Evolutionary conservation across 805 yeast species (phyloP).

Genomic region (Pichia deserticola): DNA sequence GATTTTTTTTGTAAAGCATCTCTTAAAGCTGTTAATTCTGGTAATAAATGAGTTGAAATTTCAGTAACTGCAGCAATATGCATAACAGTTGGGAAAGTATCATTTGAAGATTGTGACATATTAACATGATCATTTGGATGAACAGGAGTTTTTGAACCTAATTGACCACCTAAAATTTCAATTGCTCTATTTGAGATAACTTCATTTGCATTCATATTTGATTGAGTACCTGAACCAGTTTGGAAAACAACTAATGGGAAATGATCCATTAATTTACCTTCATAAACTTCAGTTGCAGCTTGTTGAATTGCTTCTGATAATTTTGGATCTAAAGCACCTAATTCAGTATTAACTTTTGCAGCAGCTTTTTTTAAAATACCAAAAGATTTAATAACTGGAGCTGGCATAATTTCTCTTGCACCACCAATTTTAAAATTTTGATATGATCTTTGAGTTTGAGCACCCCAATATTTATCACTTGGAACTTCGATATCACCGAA

Average conservation of each 20-base stretch:
- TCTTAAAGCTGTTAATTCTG: slow-evolving; percentile 71
- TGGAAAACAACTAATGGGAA: slow-evolving; percentile 98
- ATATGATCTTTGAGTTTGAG: slow-evolving; percentile 91
- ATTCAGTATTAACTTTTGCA: slow-evolving; percentile 77
- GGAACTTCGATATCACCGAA: slow-evolving; percentile 90
- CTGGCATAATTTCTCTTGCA: slow-evolving; percentile 80
- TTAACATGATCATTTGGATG: slow-evolving; percentile 99
- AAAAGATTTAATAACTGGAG: slow-evolving; percentile 83
- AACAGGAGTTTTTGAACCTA: slow-evolving; percentile 89
- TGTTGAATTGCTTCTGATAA: slow-evolving; percentile 76
- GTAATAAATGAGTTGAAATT: slow-evolving; percentile 66
- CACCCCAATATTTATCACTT: slow-evolving; percentile 89
- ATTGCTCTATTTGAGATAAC: slow-evolving; percentile 98
- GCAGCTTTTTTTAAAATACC: slow-evolving; percentile 93
- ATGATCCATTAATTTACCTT: slow-evolving; percentile 86
- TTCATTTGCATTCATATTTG: slow-evolving; percentile 98
- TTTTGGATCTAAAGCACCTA: slow-evolving; percentile 81
- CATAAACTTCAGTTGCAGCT: slow-evolving; percentile 93
- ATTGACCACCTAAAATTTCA: slow-evolving; percentile 84
- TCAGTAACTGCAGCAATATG: slow-evolving; percentile 97
- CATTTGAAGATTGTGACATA: slow-evolving; percentile 98
- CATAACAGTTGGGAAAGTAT: slow-evolving; percentile 99
- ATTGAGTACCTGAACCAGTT: slow-evolving; percentile 98
- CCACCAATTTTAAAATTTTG: slow-evolving; percentile 97
- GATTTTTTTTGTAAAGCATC: slow-evolving; percentile 72